Conservation (phyloP, 164 flowering plant genomes). For the Chimonanthus praecox region DNA sequence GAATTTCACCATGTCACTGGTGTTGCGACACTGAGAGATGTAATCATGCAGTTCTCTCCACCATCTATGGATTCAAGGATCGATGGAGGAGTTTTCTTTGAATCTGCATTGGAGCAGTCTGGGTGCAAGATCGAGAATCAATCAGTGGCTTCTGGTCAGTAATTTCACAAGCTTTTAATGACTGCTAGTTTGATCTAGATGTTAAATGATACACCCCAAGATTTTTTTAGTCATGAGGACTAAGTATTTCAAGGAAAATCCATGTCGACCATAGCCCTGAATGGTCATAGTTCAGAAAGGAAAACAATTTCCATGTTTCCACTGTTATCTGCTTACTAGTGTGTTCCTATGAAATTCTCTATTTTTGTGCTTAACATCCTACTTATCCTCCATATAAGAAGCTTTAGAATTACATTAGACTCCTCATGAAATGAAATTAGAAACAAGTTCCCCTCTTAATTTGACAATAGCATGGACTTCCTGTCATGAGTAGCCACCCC, state of each 20-base stretch:
- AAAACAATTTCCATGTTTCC: not conserved
- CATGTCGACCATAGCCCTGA: not conserved
- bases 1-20: conserved; percentile 19
- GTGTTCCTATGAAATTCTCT: too few relatives aligned
- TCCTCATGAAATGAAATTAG: too few relatives aligned
- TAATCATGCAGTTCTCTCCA: conserved; percentile 41
- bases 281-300: not conserved
- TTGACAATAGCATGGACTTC: too few relatives aligned
- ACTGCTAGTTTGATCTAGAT: not conserved
- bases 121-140: conserved; percentile 15
- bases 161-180: not conserved
- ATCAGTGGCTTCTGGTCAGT: conserved; percentile 1
- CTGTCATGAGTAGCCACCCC: too few relatives aligned
- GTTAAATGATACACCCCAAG: not conserved
- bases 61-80: conserved; percentile 31
- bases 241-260: not conserved
- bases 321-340: too few relatives aligned
- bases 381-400: too few relatives aligned
- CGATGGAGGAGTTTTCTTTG: conserved; percentile 43
- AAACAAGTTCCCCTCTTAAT: too few relatives aligned
- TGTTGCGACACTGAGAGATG: conserved; percentile 31
- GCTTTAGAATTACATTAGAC: too few relatives aligned
- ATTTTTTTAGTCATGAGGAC: not conserved
- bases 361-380: too few relatives aligned
- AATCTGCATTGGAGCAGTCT: conserved; percentile 28